Base-by-base conservation (phyloP, 768 basidiomycete species). In the Boletales sp. region DNA sequence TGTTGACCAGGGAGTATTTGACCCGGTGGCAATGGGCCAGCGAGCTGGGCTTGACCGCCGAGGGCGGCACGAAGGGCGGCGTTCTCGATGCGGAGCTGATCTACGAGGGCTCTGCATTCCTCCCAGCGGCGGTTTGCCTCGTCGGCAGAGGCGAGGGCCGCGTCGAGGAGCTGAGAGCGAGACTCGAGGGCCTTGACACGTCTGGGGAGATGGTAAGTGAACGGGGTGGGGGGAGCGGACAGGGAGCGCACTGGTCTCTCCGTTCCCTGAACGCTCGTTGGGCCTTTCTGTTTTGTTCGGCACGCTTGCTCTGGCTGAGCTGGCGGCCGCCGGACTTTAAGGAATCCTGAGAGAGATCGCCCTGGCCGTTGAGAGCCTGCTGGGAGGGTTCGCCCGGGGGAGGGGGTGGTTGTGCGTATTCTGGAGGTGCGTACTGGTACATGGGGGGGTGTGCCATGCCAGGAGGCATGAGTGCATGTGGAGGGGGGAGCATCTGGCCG, bases 241-340 rank as follows among this genome's bases (percentile, higher is more conserved):
- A 4, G 4, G 21, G 21, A 21, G 21, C 87, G 69, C 44, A 92
- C 90, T 88, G 85, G 71, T 96, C 93, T 60, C 93, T 75, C 30
- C 93, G 82, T 65, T 94, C 89, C 53, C 93, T 74, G 68, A 94
- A 96, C 2, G 91, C 92, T 37, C 92, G 79, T 70, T 96, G 93
- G 0, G 93, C 93, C 68, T 93, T 94, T 58, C 93, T 79, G 67
- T 96, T 96, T 73, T 96, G 93, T 61, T 94, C 93, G 38, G 93
- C 93, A 10, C 93, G 81, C 64, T 93, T 94, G 64, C 84, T 87
- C 62, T 78, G 82, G 67, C 86, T 89, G 44, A 93, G 74, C 11
- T 81, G 70, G 41, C 90, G 75, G 21, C 77, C 77, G 17, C 70
- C 67, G 3, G 40, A 14, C 53, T 64, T 64, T 41, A 17, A 0